Base-by-base conservation (phyloP, 768 basidiomycete species). In the Boletales sp. region DNA sequence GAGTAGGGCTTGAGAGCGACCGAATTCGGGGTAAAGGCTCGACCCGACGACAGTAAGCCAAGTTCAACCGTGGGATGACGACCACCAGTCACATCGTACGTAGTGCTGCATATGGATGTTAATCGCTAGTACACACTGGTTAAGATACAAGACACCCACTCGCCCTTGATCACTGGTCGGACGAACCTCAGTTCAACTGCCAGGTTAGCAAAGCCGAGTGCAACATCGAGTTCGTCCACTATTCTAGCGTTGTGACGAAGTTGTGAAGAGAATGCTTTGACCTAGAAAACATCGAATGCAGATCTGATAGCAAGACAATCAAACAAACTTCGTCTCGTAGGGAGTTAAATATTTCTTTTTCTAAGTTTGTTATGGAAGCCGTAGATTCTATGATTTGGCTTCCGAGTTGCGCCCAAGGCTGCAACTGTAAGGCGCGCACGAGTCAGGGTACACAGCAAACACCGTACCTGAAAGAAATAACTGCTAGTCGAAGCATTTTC, bases 21-120 rank as follows among this genome's bases (percentile, higher is more conserved):
- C 2, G 86, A 85, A 65, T 98, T 98, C 0, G 94, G 84, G 2
- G 84, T 90, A 66, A 95, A 98, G 12, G 78, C 73, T 28, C 94
- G 82, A 19, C 86, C 86, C 2, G 81, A 73, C 0, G 75, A 75
- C 38, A 93, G 71, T 5, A 98, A 76, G 13, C 92, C 91, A 6
- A 91, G 76, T 71, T 97, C 95, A 11, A 98, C 94, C 2, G 91
- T 86, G 0, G 94, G 93, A 72, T 98, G 94, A 21, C 94, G 83
- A 15, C 93, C 94, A 57, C 90, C 83, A 9, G 72, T 70, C 30
- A 96, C 84, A 11, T 83, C 67, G 58, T 88, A 87, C 0, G 77
- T 74, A 46, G 72, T 69, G 17, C 83, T 84, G 40, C 35, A 35
- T 15, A 34, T 34, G 15, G 21, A 39, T 39, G 36, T 51, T 53